These are phyloP conservation scores for Chimonanthus salicifolius DNA, from an alignment of 164 flowering plant species.

Conservation along the genomic window DNA sequence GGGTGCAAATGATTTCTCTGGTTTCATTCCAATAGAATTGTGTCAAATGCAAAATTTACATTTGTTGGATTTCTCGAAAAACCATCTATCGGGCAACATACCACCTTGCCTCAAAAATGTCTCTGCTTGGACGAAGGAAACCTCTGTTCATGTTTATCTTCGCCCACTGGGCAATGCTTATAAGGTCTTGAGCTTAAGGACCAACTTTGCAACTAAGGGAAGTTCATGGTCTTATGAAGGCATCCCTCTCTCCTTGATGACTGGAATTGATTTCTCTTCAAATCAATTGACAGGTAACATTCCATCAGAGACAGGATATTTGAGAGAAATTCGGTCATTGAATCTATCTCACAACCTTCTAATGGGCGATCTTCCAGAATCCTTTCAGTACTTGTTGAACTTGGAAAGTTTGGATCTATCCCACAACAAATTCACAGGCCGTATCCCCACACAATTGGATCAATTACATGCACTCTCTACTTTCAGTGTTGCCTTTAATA, in stretches of 20 bases:
- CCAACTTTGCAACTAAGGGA: conserved; percentile 3
- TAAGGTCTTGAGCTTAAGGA: background rate
- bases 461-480: background rate
- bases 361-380: background rate
- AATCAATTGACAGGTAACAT: background rate
- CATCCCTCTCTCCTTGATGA: conserved; percentile 2
- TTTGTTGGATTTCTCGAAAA: conserved; percentile 8
- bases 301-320: too few relatives aligned
- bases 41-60: conserved; percentile 10
- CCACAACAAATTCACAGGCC: background rate
- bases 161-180: too few relatives aligned
- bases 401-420: conserved; percentile 4
- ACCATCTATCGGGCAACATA: conserved; percentile 1
- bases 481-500: conserved; percentile 8
- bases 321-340: too few relatives aligned
- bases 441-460: conserved; percentile 1
- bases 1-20: conserved; percentile 4
- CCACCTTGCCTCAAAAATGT: conserved; percentile 11
- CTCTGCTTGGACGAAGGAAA: background rate
- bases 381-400: conserved; percentile 1
- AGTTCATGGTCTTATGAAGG: background rate
- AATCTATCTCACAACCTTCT: background rate
- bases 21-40: background rate
- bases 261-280: conserved; percentile 7
- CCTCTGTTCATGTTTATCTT: too few relatives aligned